Percentiles rank a stretch among this genome's conserved stretches.
These are phyloP conservation scores for Pichia inconspicua DNA, from an alignment of 1,139 yeast species.

Conservation along the genomic window DNA sequence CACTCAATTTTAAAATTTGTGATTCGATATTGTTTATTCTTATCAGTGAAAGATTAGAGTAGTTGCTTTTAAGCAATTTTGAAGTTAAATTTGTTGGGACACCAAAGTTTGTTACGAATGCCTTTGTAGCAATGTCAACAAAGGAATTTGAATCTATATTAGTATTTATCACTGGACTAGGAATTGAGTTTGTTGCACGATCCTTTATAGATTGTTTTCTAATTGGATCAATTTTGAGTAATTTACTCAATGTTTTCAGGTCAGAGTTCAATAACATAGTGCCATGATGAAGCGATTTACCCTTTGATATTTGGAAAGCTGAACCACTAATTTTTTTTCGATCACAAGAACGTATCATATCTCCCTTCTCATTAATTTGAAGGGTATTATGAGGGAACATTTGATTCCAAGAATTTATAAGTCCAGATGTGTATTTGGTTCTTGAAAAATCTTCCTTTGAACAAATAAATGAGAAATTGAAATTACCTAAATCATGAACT, in stretches of 20 bases:
- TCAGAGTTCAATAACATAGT: conserved; percentile 79
- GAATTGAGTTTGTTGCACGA: conserved; percentile 66
- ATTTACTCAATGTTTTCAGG: conserved; percentile 46
- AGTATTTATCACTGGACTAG: conserved; percentile 66
- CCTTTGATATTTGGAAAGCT: conserved; percentile 78
- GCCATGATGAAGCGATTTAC: conserved; percentile 90
- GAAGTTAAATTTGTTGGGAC: conserved; percentile 16
- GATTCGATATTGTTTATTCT: conserved; percentile 10
- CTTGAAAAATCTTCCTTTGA: conserved; percentile 64
- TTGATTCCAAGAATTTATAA: conserved; percentile 45
- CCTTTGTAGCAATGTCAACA: conserved; percentile 37
- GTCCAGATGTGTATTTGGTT: conserved; percentile 47
- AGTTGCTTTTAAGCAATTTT: not conserved
- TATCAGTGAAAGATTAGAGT: conserved; percentile 13
- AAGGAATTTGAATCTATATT: conserved; percentile 41
- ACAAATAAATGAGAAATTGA: conserved; percentile 71
- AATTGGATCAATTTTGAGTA: conserved; percentile 35
- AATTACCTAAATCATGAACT: conserved; percentile 89
- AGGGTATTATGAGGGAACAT: conserved; percentile 19
- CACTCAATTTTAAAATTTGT: conserved; percentile 20
- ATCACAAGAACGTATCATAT: conserved; percentile 47
- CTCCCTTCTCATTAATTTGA: conserved; percentile 66
- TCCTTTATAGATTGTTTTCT: conserved; percentile 36
- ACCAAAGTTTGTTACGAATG: conserved; percentile 37
- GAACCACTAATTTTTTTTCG: conserved; percentile 74